Percentiles rank a stretch among this genome's conserved stretches.
phyloP scores from a whole-genome alignment of 108 stramenopile species.

The Cyclotella distinguenda region DNA sequence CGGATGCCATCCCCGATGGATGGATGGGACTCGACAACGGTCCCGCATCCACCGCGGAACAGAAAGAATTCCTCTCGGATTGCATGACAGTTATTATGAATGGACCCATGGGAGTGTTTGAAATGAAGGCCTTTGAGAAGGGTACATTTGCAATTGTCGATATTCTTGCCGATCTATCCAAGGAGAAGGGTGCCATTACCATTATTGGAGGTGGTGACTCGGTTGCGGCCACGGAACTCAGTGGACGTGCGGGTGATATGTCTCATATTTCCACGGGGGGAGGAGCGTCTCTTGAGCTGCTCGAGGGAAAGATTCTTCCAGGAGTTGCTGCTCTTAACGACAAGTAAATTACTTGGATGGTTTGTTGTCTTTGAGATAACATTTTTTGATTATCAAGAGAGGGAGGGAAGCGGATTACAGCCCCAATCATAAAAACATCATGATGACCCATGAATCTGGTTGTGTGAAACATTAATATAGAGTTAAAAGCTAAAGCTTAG shows the following conservation, averaged over 20 bases:
- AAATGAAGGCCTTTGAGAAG: conserved; percentile 92
- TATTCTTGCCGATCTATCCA: conserved; percentile 93
- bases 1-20: conserved; percentile 94
- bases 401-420: too few relatives aligned
- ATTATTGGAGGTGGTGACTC: conserved; percentile 99
- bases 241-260: conserved; percentile 94
- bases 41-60: conserved; percentile 79
- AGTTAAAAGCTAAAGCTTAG: too few relatives aligned
- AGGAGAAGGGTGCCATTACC: conserved; percentile 90
- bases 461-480: too few relatives aligned
- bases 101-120: conserved; percentile 99
- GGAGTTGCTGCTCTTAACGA: conserved; percentile 97
- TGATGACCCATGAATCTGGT: too few relatives aligned
- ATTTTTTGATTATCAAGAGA: too few relatives aligned
- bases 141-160: conserved; percentile 95
- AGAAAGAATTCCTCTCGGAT: conserved; percentile 84
- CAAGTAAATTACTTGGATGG: conserved; percentile 48
- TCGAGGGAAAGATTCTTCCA: conserved; percentile 98
- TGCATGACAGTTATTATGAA: conserved; percentile 99
- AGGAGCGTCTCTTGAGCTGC: conserved; percentile 97
- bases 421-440: too few relatives aligned
- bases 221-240: conserved; percentile 94
- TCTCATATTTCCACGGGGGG: conserved; percentile 98
- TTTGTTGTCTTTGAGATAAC: too few relatives aligned
- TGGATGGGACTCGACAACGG: conserved; percentile 99